Evolutionary conservation across 2,329 filamentous ascomycete species (phyloP).

Genomic region (Aureobasidium namibiae): DNA sequence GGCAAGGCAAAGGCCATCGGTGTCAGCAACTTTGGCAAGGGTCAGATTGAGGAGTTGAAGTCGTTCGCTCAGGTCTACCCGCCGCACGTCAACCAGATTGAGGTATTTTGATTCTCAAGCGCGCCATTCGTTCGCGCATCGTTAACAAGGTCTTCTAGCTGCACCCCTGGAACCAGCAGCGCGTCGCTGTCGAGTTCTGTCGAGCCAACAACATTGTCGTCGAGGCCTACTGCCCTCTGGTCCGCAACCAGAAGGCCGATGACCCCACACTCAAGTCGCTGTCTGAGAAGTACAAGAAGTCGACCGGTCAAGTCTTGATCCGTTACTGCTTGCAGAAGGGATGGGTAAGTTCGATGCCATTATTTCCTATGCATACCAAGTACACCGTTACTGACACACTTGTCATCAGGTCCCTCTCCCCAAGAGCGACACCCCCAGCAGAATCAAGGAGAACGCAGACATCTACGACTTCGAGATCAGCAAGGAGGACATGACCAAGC

Average conservation of each 20-base stretch:
- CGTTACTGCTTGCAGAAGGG: slow-evolving; percentile 78
- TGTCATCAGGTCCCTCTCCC: slow-evolving; percentile 47
- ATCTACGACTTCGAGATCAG: slow-evolving; percentile 54
- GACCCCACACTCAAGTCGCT: slow-evolving; percentile 58
- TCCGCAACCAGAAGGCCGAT: slow-evolving; percentile 62
- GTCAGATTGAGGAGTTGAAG: slow-evolving; percentile 62
- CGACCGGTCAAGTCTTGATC: slow-evolving; percentile 67
- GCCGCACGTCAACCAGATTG: slow-evolving; percentile 66
- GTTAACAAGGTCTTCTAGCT: slow-evolving; percentile 39
- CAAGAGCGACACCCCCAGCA: slow-evolving; percentile 61
- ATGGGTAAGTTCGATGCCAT: slow-evolving; percentile 36
- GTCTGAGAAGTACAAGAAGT: slow-evolving; percentile 64
- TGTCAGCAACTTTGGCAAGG: slow-evolving; percentile 63
- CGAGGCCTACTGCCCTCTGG: slow-evolving; percentile 58
- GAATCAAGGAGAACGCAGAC: slow-evolving; percentile 58
- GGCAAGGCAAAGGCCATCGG: slow-evolving; percentile 59
- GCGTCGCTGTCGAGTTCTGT: slow-evolving; percentile 50
- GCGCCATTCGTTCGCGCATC: slow-evolving; percentile 1
- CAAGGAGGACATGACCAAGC: slow-evolving; percentile 47
- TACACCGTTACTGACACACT: not conserved
- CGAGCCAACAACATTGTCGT: slow-evolving; percentile 51
- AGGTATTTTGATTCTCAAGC: slow-evolving; percentile 41
- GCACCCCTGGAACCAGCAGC: slow-evolving; percentile 64
- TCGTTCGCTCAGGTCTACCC: slow-evolving; percentile 57
- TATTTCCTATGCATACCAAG: not conserved